Evolutionary conservation across 257 asterid species (phyloP), one percentile per base, ranked within the genome.

Genomic region (Thymus quinquecostatus): DNA sequence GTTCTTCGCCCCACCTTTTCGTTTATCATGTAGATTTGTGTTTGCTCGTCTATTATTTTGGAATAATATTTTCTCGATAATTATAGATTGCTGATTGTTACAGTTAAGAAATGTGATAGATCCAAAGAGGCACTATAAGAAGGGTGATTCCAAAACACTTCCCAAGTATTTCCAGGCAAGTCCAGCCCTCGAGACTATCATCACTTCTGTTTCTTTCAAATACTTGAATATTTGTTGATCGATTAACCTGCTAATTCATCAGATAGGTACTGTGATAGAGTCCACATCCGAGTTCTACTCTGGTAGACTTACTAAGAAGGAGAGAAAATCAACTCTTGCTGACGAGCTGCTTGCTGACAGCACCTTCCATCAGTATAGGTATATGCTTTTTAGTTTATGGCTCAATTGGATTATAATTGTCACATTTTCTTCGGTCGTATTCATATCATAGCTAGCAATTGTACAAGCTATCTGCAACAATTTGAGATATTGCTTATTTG

Each of bases 141-240:
- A 89, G 79, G 87, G 96, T 60, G 89, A 83, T 33, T 78, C 86
- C 45, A 94, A 91, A 77, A 43, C 90, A 49, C 86, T 89, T 60
- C 98, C 99, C 77, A 89, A 94, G 82, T 88, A 89, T 79, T 94
- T 94, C 85, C 97, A 92, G 93, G 98, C 66, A 82, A 90, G 79
- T 81, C 30, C 53, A 38, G 59, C 32, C 57, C 53, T n/a, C 43
- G 33, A 59, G 70, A 58, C 12, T 48, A 38, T n/a, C 70, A 69
- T 41, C 5, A 48, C 6, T 75, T 50, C 34, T 0, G 47, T 45
- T 66, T 13, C 6, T 66, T 38, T 34, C 58, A 33, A 27, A 60
- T 62, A 58, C 55, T 41, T 32, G 30, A 41, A 56, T 30, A 34
- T 49, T 2, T 14, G 38, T 54, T 50, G 70, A 61, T 66, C 49